Conservation (phyloP, 2,329 filamentous ascomycete species). For the Blastomyces parvus region DNA sequence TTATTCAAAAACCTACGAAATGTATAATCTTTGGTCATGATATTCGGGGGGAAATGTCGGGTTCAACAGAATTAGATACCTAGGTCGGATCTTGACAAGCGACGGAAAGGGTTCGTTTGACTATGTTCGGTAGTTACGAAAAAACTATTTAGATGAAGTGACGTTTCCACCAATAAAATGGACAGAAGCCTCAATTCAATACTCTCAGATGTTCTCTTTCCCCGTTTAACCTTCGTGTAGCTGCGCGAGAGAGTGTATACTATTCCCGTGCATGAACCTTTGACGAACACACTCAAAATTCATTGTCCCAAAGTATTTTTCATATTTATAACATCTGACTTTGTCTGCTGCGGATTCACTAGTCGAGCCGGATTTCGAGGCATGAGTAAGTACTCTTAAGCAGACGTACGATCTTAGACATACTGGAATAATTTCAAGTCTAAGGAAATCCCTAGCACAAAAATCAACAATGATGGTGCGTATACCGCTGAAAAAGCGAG, state of each 20-base stretch:
- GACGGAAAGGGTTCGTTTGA: neutral
- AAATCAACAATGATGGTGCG: neutral
- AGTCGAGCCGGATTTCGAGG: neutral
- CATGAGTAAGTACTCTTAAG: neutral
- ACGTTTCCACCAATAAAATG: neutral
- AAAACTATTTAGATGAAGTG: neutral
- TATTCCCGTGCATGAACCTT: neutral
- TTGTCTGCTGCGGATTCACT: neutral
- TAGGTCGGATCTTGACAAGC: neutral
- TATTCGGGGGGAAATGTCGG: neutral
- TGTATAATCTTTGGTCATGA: neutral
- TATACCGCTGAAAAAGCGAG: neutral
- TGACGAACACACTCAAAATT: neutral
- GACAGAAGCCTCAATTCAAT: neutral
- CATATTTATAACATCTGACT: neutral
- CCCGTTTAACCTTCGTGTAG: neutral
- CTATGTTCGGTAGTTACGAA: neutral
- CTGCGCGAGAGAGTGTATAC: neutral
- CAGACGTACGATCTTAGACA: neutral
- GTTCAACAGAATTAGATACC: neutral
- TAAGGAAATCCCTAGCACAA: no score
- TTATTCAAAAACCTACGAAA: conserved; percentile 1
- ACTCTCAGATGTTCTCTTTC: neutral
- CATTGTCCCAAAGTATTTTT: neutral
- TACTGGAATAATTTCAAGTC: neutral